Evolutionary conservation across 371 early-diverging fungal species (phyloP).

Genomic region (Coemansia linderi): DNA sequence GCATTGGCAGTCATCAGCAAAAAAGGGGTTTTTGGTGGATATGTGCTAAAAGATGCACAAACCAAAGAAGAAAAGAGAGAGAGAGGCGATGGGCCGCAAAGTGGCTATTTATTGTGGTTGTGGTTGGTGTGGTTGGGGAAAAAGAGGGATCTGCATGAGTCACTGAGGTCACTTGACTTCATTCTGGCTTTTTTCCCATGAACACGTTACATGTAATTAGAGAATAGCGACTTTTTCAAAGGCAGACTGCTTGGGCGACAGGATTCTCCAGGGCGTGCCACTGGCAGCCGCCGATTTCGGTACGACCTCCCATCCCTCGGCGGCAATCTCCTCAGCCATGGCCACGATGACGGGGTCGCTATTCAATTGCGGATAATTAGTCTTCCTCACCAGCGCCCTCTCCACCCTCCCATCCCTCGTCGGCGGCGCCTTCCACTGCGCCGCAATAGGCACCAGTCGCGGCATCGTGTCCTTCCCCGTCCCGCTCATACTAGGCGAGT

Average conservation of each 20-base stretch:
- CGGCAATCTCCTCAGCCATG: slow-evolving; percentile 1
- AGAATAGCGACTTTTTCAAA: not conserved
- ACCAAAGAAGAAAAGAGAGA: not conserved
- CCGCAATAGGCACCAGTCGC: not conserved
- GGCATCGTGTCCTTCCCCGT: not conserved
- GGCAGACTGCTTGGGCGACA: not conserved
- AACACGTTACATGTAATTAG: not conserved
- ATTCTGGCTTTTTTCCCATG: not conserved
- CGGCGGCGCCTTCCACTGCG: not conserved
- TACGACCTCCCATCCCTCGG: not conserved
- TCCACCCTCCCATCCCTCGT: not conserved
- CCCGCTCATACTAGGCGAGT: not conserved
- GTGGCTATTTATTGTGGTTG: not conserved
- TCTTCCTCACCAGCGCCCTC: not conserved
- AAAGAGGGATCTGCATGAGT: not conserved
- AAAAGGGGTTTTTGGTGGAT: not conserved
- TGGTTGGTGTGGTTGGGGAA: not conserved
- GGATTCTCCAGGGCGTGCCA: not conserved
- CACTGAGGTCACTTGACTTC: not conserved
- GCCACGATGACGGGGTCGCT: not conserved
- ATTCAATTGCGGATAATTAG: slow-evolving; percentile 1
- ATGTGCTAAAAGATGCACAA: not conserved
- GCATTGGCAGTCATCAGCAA: not conserved
- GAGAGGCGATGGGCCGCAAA: not conserved
- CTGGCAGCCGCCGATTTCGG: not conserved